Conservation (phyloP, 169 alveolate species). For the Plasmodium knowlesi region DNA sequence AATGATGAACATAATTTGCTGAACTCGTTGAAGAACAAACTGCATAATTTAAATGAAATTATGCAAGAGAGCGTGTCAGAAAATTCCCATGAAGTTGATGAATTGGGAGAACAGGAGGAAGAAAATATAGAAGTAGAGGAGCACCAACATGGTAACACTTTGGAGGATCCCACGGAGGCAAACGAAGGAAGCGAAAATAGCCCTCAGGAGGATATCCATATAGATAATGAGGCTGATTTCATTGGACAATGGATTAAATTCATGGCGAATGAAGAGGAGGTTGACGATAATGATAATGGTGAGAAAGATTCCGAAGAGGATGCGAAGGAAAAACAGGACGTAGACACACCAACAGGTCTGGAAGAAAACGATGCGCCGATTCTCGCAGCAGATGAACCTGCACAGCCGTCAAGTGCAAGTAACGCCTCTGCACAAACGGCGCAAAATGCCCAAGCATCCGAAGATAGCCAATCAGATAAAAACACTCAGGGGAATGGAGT, state of each 20-base stretch:
- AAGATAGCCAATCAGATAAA: background rate
- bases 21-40: background rate
- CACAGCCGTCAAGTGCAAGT: background rate
- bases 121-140: background rate
- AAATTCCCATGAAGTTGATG: background rate
- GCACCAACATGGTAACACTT: background rate
- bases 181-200: background rate
- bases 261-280: background rate
- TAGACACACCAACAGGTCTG: background rate
- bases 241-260: background rate
- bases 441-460: background rate
- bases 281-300: background rate
- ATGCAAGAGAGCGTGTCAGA: background rate
- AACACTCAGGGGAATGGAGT: background rate
- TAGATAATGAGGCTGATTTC: background rate
- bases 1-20: background rate
- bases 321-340: background rate
- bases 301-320: background rate
- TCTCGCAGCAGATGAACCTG: background rate
- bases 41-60: background rate
- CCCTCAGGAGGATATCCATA: background rate
- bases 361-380: background rate
- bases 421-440: background rate
- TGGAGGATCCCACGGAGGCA: background rate
- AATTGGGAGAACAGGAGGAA: background rate